Base-by-base conservation (phyloP, 2,329 filamentous ascomycete genomes). In the Zasmidium citrigriseum region DNA sequence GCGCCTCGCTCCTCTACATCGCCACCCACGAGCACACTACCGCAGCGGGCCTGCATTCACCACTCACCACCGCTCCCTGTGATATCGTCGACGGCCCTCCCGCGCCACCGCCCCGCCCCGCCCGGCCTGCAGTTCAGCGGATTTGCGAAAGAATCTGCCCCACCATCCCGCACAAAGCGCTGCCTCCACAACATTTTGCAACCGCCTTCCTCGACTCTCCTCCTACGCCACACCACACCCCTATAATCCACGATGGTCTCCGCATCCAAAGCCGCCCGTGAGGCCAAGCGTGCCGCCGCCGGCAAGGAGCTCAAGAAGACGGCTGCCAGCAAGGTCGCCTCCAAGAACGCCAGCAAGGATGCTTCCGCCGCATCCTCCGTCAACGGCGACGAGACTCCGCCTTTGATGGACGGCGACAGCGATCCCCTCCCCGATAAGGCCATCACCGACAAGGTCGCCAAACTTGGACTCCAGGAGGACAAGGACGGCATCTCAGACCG, bases 401-500 rank as follows among this genome's bases (percentile, higher is more conserved):
- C 83, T 57, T 74, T 86, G 68, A 78, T 88, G 64, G 88, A 92
- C 70, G 86, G 76, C 63, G 79, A 88, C 71, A 53, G 59, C 72
- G 76, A 80, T 56, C 69, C 75, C 55, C 63, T 81, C n/a, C 76
- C 80, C 46, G 77, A 80, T 60, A 76, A 81, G 47, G 88, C 89
- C 54, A 83, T 86, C 60, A 84, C 82, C 68, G 85, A 87, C 68
- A 91, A 93, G 81, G 88, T 97, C 65, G 89, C 92, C 81, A 92
- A 92, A 75, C 84, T 99, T 67, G 88, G 90, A 46, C 83, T 93
- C 55, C 96, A 99, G 81, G 89, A 96, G 84, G 95, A 99, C 80
- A 90, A 96, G 80, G 86, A 96, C 75, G 95, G 95, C 72, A 84
- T 99, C 66, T 98, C 95, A 14, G 95, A 99, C 79, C 90, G 95